Conservation (phyloP, 106 monocot species). For the Dioscorea alata region DNA sequence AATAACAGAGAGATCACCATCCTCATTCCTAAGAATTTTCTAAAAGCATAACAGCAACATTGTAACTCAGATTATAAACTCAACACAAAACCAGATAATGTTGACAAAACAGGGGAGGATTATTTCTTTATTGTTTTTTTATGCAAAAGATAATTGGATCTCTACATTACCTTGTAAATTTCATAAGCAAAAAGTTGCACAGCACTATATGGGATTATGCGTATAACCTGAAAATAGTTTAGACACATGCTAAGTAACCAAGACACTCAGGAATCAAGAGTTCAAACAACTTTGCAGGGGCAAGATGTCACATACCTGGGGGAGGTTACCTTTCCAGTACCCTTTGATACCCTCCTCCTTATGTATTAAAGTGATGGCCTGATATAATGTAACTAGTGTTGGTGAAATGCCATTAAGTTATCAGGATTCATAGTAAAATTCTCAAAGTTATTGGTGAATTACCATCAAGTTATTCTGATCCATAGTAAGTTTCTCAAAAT, state of each 20-base stretch:
- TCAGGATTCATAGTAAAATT: background rate
- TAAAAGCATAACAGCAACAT: conserved; percentile 20
- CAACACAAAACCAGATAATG: too few species aligned
- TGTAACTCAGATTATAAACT: too few species aligned
- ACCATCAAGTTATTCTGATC: background rate
- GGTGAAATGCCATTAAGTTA: background rate
- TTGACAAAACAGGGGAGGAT: background rate
- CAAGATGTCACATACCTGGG: conserved; percentile 50
- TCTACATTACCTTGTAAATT: conserved; percentile 68
- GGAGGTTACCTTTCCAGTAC: conserved; percentile 98
- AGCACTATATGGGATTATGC: conserved; percentile 94
- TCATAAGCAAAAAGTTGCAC: conserved; percentile 96
- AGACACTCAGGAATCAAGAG: background rate
- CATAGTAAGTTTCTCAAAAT: background rate
- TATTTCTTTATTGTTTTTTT: background rate
- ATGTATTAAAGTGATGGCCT: conserved; percentile 70
- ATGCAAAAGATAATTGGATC: background rate
- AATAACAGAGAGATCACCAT: conserved; percentile 80
- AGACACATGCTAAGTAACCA: conserved; percentile 7
- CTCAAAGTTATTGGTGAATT: background rate
- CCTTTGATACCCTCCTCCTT: conserved; percentile 81
- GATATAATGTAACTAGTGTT: background rate
- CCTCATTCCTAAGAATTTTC: conserved; percentile 75
- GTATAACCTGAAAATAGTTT: conserved; percentile 60
- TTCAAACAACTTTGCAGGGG: background rate